Conservation (phyloP, 495 filamentous ascomycete genomes). For the Clohesyomyces aquaticus region DNA sequence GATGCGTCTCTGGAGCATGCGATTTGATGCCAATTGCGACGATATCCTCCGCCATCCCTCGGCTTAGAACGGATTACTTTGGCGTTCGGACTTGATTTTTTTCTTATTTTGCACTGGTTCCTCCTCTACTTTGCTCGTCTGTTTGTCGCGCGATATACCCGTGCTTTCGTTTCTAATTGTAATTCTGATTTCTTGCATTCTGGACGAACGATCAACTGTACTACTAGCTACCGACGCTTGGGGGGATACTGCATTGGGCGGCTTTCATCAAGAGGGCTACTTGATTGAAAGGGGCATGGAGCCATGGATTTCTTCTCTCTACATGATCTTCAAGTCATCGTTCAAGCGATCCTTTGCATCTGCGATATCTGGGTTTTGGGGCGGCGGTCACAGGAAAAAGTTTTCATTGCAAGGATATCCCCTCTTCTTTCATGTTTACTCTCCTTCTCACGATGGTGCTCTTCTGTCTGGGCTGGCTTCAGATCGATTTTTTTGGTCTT, state of each 20-base stretch:
- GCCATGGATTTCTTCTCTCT: slow-evolving; percentile 9
- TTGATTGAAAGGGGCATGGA: slow-evolving; percentile 11
- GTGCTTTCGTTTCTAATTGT: slow-evolving; percentile 36
- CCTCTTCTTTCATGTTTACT: slow-evolving; percentile 18
- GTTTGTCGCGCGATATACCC: slow-evolving; percentile 38
- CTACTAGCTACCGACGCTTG: slow-evolving; percentile 23
- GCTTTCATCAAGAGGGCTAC: slow-evolving; percentile 1
- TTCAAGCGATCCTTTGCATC: slow-evolving; percentile 13
- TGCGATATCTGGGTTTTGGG: slow-evolving; percentile 15
- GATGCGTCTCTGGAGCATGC: slow-evolving; percentile 90
- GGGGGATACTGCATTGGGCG: slow-evolving; percentile 37
- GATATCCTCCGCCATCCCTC: slow-evolving; percentile 68
- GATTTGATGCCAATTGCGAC: slow-evolving; percentile 96
- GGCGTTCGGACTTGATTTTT: slow-evolving; percentile 22
- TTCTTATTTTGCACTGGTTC: slow-evolving; percentile 12
- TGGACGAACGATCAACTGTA: slow-evolving; percentile 36
- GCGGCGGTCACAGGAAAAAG: slow-evolving; percentile 31
- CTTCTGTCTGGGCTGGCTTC: slow-evolving; percentile 31
- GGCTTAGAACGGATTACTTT: slow-evolving; percentile 34
- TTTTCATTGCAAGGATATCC: slow-evolving; percentile 36
- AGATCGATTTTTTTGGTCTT: slow-evolving; percentile 24
- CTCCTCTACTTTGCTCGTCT: slow-evolving; percentile 19
- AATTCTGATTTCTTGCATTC: slow-evolving; percentile 37
- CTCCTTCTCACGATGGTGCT: slow-evolving; percentile 20
- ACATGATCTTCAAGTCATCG: slow-evolving; percentile 2